Evolutionary conservation across 352 stramenopile genomes (phyloP).

Genomic region (Phytophthora rubi): DNA sequence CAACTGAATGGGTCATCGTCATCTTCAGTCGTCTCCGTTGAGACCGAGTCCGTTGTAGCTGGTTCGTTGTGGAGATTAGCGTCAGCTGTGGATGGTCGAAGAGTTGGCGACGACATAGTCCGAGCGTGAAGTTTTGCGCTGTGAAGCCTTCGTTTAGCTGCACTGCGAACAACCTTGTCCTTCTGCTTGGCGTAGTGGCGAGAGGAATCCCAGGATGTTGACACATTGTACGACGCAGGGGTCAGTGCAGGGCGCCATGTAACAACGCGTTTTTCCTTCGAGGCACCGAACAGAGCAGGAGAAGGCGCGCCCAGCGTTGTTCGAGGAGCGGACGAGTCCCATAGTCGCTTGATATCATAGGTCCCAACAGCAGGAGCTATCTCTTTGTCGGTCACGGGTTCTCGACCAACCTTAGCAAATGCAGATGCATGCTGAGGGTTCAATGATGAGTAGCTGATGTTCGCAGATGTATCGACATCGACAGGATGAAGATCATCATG

Average conservation of each 20-base stretch:
- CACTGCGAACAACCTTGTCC: conserved; percentile 36
- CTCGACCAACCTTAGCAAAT: conserved; percentile 26
- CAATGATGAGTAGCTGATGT: conserved; percentile 25
- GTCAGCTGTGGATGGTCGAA: conserved; percentile 18
- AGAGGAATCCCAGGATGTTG: conserved; percentile 63
- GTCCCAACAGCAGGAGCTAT: conserved; percentile 28
- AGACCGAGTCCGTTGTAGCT: not conserved
- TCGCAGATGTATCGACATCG: not conserved
- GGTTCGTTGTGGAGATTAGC: conserved; percentile 2
- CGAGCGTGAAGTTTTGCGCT: conserved; percentile 20
- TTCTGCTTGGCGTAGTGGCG: conserved; percentile 67
- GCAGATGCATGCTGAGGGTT: conserved; percentile 16
- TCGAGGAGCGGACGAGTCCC: conserved; percentile 33
- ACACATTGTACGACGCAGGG: conserved; percentile 39
- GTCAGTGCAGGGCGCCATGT: conserved; percentile 56
- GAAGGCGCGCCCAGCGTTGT: conserved; percentile 32
- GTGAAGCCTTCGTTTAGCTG: conserved; percentile 29
- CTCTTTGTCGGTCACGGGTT: conserved; percentile 6
- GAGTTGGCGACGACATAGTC: conserved; percentile 21
- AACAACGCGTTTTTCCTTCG: conserved; percentile 46
- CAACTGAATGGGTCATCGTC: conserved; percentile 65
- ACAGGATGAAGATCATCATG: conserved; percentile 12
- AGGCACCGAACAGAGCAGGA: conserved; percentile 53
- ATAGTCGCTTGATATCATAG: conserved; percentile 61
- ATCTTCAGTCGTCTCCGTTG: conserved; percentile 5